These are phyloP conservation scores for Plicaturopsis crispa DNA, from an alignment of 768 basidiomycete genomes.

Conservation along the genomic window DNA sequence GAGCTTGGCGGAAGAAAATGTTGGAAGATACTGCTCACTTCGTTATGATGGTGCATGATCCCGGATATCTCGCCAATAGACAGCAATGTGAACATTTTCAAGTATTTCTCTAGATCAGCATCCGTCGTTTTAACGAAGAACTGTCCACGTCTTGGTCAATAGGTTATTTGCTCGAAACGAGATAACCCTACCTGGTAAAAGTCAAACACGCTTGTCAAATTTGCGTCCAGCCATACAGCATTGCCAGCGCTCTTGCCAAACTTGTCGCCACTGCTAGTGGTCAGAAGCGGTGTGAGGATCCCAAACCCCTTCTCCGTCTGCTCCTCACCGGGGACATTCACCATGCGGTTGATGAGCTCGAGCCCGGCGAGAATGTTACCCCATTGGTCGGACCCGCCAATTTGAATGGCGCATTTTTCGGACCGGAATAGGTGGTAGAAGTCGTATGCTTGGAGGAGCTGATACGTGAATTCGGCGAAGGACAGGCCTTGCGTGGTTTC, in stretches of 20 bases:
- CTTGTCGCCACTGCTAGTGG: constrained; percentile 85
- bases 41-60: constrained; percentile 52
- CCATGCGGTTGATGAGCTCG: constrained; percentile 69
- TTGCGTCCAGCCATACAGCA: constrained; percentile 82
- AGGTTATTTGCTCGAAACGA: not conserved
- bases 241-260: constrained; percentile 98
- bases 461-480: constrained; percentile 98
- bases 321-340: constrained; percentile 9
- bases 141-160: constrained; percentile 29
- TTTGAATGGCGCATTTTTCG: constrained; percentile 71
- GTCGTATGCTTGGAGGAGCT: constrained; percentile 95
- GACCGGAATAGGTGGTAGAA: constrained; percentile 69
- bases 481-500: constrained; percentile 81
- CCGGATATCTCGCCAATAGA: constrained; percentile 47
- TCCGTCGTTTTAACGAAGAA: constrained; percentile 86
- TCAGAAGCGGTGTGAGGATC: constrained; percentile 89
- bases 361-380: constrained; percentile 95
- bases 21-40: not conserved
- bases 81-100: constrained; percentile 80
- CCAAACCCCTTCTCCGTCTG: constrained; percentile 51
- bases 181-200: constrained; percentile 78
- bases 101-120: constrained; percentile 68
- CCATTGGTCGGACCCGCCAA: constrained; percentile 98
- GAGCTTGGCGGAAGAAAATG: too few relatives aligned
- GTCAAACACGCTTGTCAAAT: constrained; percentile 79